Evolutionary conservation across 2,329 filamentous ascomycete genomes (phyloP).

Genomic region (Cordyceps cicadae): DNA sequence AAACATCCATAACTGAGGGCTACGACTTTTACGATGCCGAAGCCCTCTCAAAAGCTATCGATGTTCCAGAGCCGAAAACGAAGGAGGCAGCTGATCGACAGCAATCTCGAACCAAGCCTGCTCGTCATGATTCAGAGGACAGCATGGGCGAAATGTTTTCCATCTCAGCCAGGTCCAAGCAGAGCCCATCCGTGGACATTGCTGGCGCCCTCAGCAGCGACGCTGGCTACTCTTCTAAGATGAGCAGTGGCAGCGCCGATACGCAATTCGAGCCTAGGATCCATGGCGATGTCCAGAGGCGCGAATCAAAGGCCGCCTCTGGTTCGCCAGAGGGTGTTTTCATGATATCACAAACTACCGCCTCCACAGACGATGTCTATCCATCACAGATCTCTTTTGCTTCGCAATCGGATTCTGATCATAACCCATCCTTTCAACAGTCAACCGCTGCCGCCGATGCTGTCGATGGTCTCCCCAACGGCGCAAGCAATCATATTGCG

Average conservation of each 20-base stretch:
- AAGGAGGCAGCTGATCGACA: conserved; percentile 20
- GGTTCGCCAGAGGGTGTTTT: conserved; percentile 33
- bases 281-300: conserved; percentile 2
- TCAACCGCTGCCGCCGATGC: conserved; percentile 13
- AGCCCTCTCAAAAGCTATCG: conserved; percentile 42
- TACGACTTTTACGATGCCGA: conserved; percentile 60
- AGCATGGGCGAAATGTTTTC: conserved; percentile 53
- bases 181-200: background rate
- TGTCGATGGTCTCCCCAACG: conserved; percentile 16
- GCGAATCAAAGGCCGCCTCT: conserved; percentile 7
- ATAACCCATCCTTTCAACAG: conserved; percentile 7
- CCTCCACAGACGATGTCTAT: conserved; percentile 26
- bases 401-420: conserved; percentile 21
- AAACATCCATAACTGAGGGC: conserved; percentile 48
- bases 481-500: conserved; percentile 19
- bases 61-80: conserved; percentile 39
- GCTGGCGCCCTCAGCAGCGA: background rate
- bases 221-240: conserved; percentile 14
- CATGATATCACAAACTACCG: conserved; percentile 40
- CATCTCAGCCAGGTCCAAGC: conserved; percentile 39
- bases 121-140: conserved; percentile 49
- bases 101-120: conserved; percentile 16
- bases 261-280: conserved; percentile 2
- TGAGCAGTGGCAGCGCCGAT: conserved; percentile 11
- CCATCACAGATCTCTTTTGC: conserved; percentile 25